Conservation (phyloP, 2,329 filamentous ascomycete genomes). For the Periconia digitata region DNA sequence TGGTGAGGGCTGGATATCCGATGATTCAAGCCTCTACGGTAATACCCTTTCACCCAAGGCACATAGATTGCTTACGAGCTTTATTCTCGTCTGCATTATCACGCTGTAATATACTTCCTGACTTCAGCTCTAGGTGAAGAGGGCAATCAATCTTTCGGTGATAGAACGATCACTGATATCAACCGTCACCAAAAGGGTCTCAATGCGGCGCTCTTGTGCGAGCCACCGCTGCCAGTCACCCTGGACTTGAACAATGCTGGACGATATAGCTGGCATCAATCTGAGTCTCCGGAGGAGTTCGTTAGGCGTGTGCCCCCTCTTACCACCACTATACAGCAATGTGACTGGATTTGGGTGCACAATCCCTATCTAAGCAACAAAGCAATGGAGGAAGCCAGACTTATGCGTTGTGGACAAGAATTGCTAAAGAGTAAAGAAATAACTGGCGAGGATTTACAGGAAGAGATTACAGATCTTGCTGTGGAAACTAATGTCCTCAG, state of each 20-base stretch:
- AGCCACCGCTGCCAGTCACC: no score
- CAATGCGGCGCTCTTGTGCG: no score
- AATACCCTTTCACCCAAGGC: conserved; percentile 1
- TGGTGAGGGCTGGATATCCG: conserved; percentile 40
- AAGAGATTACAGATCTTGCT: conserved; percentile 64
- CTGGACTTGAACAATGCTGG: conserved; percentile 61
- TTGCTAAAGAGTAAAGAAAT: conserved; percentile 57
- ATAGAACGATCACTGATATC: no score
- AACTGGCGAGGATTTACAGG: conserved; percentile 54
- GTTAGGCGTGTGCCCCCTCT: conserved; percentile 68
- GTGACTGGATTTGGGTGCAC: conserved; percentile 72
- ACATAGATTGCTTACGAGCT: background rate
- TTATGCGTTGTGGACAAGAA: conserved; percentile 51
- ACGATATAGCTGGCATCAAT: conserved; percentile 62
- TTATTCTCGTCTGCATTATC: background rate
- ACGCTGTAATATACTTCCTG: background rate
- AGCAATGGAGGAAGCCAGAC: background rate
- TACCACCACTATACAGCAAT: conserved; percentile 48
- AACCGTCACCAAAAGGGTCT: conserved; percentile 24
- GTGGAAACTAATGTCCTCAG: conserved; percentile 58
- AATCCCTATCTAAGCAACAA: conserved; percentile 59
- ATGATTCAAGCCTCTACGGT: conserved; percentile 52
- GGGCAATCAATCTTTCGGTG: no score
- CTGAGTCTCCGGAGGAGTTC: conserved; percentile 67
- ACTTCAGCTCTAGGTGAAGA: conserved; percentile 27